A percentile compares a stretch with the other conserved stretches of the same genome.
Evolutionary conservation across 345 rosid species (phyloP).

Genomic region (Lepidium aucheri): DNA sequence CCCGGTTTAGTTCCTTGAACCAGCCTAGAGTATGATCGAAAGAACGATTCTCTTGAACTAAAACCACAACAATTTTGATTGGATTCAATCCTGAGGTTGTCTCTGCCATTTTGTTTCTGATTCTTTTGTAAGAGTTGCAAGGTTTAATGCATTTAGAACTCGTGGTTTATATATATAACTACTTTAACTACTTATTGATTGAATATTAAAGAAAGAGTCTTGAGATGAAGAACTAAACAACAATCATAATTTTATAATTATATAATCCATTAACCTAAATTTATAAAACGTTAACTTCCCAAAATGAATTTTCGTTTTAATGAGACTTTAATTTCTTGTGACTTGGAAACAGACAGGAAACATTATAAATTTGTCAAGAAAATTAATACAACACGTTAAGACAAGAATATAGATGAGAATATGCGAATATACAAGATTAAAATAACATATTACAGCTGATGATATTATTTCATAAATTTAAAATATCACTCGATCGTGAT

Average conservation of each 20-base stretch:
- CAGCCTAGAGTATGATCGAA: constrained; percentile 91
- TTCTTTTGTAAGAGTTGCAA: background rate
- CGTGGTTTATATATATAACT: background rate
- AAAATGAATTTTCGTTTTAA: background rate
- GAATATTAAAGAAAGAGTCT: background rate
- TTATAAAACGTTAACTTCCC: background rate
- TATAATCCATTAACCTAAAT: background rate
- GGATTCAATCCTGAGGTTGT: constrained; percentile 32
- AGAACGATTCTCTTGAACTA: constrained; percentile 89
- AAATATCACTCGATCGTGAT: no score
- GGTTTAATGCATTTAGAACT: background rate
- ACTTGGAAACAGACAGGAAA: background rate
- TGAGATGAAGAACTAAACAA: background rate
- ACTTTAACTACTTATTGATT: background rate
- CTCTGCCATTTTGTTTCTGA: constrained; percentile 1
- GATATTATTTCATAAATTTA: no score
- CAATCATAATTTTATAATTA: background rate
- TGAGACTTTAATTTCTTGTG: constrained; percentile 5
- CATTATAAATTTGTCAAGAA: constrained; percentile 3
- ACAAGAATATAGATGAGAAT: constrained; percentile 14
- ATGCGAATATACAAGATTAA: constrained; percentile 18
- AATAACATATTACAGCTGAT: no score
- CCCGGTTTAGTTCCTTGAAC: constrained; percentile 65
- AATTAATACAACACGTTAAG: constrained; percentile 1
- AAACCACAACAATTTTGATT: constrained; percentile 73